These are phyloP conservation scores for Centella asiatica DNA, from an alignment of 129 eudicot genomes.

Conservation along the genomic window DNA sequence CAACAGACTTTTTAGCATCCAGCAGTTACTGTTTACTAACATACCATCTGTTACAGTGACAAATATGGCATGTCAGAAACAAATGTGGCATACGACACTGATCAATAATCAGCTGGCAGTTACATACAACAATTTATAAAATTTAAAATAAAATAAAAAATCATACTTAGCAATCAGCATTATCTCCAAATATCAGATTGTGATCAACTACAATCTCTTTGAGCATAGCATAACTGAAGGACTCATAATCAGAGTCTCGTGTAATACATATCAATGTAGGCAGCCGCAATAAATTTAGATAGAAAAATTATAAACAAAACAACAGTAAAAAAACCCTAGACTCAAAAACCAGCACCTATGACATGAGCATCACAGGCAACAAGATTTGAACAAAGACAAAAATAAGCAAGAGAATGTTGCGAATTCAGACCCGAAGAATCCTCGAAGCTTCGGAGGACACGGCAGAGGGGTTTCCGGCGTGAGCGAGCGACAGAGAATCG, in stretches of 20 bases:
- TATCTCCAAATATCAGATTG: not conserved
- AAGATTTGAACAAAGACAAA: constrained; percentile 33
- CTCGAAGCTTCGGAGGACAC: constrained; percentile 73
- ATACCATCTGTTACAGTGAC: too few species aligned
- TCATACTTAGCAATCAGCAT: not conserved
- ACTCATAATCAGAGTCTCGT: not conserved
- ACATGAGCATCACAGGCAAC: not conserved
- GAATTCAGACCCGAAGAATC: constrained; percentile 58
- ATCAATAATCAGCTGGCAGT: too few species aligned
- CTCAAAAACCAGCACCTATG: not conserved
- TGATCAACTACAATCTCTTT: not conserved
- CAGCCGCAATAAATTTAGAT: not conserved
- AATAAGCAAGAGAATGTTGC: constrained; percentile 9
- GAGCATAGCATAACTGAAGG: not conserved
- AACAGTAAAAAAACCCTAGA: constrained; percentile 23
- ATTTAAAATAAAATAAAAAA: too few species aligned
- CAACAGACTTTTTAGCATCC: too few species aligned
- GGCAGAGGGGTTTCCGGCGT: constrained; percentile 37
- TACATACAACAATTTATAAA: too few species aligned
- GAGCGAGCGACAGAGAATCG: constrained; percentile 61
- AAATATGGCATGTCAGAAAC: too few species aligned
- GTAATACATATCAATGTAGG: not conserved
- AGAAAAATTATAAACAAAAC: constrained; percentile 10
- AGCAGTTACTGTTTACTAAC: too few species aligned
- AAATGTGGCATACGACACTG: too few species aligned